These are phyloP conservation scores for Trichophyton simii DNA, from an alignment of 2,329 filamentous ascomycete species.

Conservation along the genomic window DNA sequence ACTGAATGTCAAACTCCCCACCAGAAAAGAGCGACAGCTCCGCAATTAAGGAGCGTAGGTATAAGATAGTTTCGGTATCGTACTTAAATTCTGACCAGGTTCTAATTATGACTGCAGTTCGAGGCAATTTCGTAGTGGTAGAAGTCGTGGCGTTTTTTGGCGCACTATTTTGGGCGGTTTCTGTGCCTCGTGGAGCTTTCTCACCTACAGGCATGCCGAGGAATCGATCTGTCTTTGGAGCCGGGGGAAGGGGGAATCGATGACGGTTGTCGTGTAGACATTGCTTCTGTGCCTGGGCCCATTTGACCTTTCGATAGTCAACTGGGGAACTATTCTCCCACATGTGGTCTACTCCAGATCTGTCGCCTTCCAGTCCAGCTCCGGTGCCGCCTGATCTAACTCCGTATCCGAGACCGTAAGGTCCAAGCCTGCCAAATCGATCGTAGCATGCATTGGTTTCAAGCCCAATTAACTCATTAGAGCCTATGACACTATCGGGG, in stretches of 20 bases:
- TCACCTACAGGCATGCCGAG: slow-evolving; percentile 14
- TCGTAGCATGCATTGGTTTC: slow-evolving; percentile 87
- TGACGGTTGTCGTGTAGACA: slow-evolving; percentile 60
- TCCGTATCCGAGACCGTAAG: slow-evolving; percentile 84
- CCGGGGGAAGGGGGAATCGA: slow-evolving; percentile 46
- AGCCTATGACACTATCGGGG: slow-evolving; percentile 75
- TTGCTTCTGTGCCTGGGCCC: slow-evolving; percentile 63
- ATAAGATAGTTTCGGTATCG: slow-evolving; percentile 63
- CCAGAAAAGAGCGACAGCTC: slow-evolving; percentile 67
- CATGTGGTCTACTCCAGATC: slow-evolving; percentile 63
- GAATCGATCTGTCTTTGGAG: slow-evolving; percentile 25
- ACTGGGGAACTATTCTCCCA: slow-evolving; percentile 62
- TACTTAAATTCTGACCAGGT: slow-evolving; percentile 72
- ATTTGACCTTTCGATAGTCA: slow-evolving; percentile 64
- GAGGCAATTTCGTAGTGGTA: slow-evolving; percentile 25
- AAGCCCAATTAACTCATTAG: slow-evolving; percentile 65
- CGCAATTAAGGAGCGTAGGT: slow-evolving; percentile 67
- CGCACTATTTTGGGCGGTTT: slow-evolving; percentile 9
- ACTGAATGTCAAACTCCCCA: slow-evolving; percentile 70
- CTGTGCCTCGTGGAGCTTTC: neutral
- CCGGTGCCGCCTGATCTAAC: slow-evolving; percentile 65
- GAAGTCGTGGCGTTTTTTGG: slow-evolving; percentile 9
- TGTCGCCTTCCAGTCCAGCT: slow-evolving; percentile 72
- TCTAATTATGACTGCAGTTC: slow-evolving; percentile 65
- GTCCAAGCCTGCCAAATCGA: slow-evolving; percentile 71